These are phyloP conservation scores for Claviceps monticola DNA, from an alignment of 2,329 filamentous ascomycete species.

Conservation along the genomic window DNA sequence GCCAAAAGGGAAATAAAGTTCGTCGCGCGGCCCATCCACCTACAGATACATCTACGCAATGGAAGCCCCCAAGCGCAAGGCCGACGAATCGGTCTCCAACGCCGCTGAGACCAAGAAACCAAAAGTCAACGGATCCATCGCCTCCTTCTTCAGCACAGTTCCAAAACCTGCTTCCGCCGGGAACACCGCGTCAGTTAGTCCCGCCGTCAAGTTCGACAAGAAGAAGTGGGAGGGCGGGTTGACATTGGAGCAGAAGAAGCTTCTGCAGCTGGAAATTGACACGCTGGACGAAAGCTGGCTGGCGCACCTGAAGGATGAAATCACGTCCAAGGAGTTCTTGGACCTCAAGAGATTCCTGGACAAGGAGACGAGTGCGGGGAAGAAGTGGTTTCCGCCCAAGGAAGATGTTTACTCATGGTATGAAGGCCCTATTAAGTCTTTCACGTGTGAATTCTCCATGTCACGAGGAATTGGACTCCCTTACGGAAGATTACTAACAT, in stretches of 20 bases:
- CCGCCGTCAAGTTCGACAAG: slow-evolving; percentile 61
- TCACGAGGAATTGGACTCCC: background rate
- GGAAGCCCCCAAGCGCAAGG: slow-evolving; percentile 55
- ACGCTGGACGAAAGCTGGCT: slow-evolving; percentile 90
- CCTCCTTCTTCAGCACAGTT: slow-evolving; percentile 65
- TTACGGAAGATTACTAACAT: background rate
- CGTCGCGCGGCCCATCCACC: background rate
- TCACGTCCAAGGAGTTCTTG: slow-evolving; percentile 67
- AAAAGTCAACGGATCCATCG: slow-evolving; percentile 66
- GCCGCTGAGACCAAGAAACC: slow-evolving; percentile 50
- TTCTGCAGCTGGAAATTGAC: slow-evolving; percentile 81
- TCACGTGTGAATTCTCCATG: background rate
- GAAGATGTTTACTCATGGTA: slow-evolving; percentile 94
- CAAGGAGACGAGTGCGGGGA: slow-evolving; percentile 56
- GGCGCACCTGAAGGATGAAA: slow-evolving; percentile 72
- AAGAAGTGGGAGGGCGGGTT: slow-evolving; percentile 74
- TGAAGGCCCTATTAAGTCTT: slow-evolving; percentile 11
- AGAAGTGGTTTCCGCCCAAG: slow-evolving; percentile 74
- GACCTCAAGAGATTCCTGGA: slow-evolving; percentile 78
- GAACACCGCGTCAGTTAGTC: slow-evolving; percentile 16
- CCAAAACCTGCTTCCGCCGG: slow-evolving; percentile 36
- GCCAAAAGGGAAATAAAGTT: background rate
- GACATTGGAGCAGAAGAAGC: slow-evolving; percentile 64
- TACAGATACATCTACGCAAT: slow-evolving; percentile 19
- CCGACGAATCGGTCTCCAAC: slow-evolving; percentile 26